phyloP scores from a whole-genome alignment of 306 rosid species.

The Parietaria judaica region DNA sequence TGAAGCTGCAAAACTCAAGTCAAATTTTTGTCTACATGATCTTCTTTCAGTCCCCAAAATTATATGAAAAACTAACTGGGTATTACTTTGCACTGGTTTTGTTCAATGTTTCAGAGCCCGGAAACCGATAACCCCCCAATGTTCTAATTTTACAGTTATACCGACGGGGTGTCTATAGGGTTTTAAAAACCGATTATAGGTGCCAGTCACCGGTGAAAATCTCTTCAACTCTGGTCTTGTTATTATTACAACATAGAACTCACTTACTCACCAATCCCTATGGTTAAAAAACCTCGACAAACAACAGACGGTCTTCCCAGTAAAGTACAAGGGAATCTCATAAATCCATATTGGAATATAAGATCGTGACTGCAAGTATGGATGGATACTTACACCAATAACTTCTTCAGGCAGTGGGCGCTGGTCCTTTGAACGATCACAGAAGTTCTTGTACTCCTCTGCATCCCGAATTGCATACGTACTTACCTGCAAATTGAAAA shows the following conservation, averaged over 20 bases:
- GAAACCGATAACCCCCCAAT: too few species aligned
- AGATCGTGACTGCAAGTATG: constrained; percentile 15
- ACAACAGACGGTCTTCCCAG: neutral
- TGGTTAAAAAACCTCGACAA: neutral
- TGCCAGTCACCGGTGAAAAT: too few species aligned
- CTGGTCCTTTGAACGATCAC: constrained; percentile 92
- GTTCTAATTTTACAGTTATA: too few species aligned
- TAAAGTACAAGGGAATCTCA: neutral
- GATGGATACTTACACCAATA: constrained; percentile 55
- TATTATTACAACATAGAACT: neutral
- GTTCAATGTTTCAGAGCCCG: too few species aligned
- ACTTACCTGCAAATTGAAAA: constrained; percentile 45
- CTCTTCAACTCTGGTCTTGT: neutral
- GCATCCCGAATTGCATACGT: constrained; percentile 87
- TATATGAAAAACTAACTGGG: too few species aligned
- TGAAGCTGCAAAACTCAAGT: neutral
- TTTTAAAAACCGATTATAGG: too few species aligned
- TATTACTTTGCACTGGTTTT: too few species aligned
- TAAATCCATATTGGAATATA: constrained; percentile 7
- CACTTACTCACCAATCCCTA: too few species aligned
- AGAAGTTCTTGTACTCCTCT: constrained; percentile 93
- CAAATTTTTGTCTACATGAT: neutral
- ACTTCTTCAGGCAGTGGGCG: constrained; percentile 96
- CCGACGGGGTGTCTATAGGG: too few species aligned
- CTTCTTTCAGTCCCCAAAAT: neutral